Base-by-base conservation (phyloP, 176 grass and related monocot genomes). In the Carex parvula region DNA sequence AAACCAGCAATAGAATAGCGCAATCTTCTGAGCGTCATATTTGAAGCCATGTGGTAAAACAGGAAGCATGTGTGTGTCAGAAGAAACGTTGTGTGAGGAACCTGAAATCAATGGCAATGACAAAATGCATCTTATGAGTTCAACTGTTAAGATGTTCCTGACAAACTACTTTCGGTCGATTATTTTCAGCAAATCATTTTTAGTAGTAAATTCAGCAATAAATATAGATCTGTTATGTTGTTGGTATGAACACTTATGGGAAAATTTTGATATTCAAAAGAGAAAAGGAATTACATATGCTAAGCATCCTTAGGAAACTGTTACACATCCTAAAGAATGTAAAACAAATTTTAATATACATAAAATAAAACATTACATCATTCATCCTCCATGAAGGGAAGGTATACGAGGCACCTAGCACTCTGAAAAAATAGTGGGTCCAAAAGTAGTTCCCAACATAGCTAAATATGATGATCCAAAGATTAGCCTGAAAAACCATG, bases 361-460 rank as follows among this genome's bases (percentile, higher is more conserved):
- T 29, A n/a, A 54, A 71, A 17, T 50, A 75, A 79, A 65, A 64
- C 41, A 88, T 93, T 98, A 98, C 95, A 86, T 94, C 94, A 85
- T 98, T 94, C 95, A 98, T 98, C 44, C 89, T 92, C 92, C 92
- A 98, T 85, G 95, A 98, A 87, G 95, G 95, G 74, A 98, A 98
- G 84, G 95, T 98, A 82, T 98, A 98, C 5, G 95, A 98, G 0
- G 95, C 91, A 6, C 95, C 92, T 84, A 98, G 92, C 85, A 98
- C 92, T 35, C 91, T 91, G 89, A 98, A 98, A 84, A 98, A 98
- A 81, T 98, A 98, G 88, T 98, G 95, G 46, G 95, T 98, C 95
- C 95, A 98, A 83, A 98, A 98, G 87, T 98, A 98, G 69, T 98
- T 98, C 67, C 95, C 95, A 65, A 98, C 95, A 90, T 98, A 98